phyloP scores from a whole-genome alignment of 345 rosid genomes.

The Ailanthus altissimus region DNA sequence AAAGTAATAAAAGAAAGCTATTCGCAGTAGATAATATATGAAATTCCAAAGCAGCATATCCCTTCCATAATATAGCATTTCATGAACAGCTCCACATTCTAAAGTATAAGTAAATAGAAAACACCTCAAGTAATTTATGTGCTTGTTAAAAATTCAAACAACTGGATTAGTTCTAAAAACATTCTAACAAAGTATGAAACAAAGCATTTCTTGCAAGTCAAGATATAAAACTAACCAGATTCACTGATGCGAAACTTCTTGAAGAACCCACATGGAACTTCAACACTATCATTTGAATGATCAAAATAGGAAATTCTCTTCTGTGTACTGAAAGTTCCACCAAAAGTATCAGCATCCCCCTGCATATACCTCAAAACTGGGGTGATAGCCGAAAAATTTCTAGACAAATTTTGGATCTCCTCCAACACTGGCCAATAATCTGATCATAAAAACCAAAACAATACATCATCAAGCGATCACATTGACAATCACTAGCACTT shows the following conservation, averaged over 20 bases:
- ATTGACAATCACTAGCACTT: not conserved
- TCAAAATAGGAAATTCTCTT: constrained; percentile 64
- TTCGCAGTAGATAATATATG: not conserved
- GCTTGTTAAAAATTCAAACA: not conserved
- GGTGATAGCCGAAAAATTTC: constrained; percentile 32
- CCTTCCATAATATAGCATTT: not conserved
- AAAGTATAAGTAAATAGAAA: not conserved
- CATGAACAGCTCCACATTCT: not conserved
- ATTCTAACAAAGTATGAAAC: not conserved
- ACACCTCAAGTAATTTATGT: not conserved
- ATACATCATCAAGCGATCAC: not conserved
- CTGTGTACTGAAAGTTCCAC: constrained; percentile 58
- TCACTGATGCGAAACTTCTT: constrained; percentile 54
- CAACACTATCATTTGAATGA: constrained; percentile 32
- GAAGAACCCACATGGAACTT: constrained; percentile 86
- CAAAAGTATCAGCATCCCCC: constrained; percentile 51
- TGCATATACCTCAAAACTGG: constrained; percentile 53
- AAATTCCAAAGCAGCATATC: not conserved
- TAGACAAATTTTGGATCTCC: constrained; percentile 53
- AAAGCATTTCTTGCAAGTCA: not conserved
- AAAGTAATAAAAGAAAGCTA: too few species aligned
- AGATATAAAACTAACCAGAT: constrained; percentile 52
- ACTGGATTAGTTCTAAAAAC: not conserved
- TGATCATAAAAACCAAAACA: constrained; percentile 23
- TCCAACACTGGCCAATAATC: constrained; percentile 63